Conservation (phyloP, 192 early-diverging fungal genomes). For the Umbelopsis ramanniana region DNA sequence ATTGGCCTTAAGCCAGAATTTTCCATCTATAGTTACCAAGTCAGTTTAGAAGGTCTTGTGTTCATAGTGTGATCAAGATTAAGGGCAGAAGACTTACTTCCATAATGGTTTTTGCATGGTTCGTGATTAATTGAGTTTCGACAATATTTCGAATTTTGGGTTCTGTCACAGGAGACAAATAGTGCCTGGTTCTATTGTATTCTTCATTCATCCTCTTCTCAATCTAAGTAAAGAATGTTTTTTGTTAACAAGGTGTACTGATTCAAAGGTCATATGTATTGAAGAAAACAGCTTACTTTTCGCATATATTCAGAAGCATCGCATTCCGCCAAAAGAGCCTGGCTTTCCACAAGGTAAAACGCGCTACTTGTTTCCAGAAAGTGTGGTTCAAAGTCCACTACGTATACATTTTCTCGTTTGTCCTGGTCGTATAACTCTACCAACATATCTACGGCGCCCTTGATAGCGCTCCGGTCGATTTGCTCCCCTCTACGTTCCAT, state of each 20-base stretch:
- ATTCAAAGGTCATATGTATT: background rate
- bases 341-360: constrained; percentile 72
- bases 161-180: constrained; percentile 70
- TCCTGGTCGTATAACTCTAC: constrained; percentile 61
- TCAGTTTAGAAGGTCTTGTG: background rate
- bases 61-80: background rate
- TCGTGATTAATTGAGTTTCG: constrained; percentile 77
- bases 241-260: background rate
- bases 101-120: constrained; percentile 73
- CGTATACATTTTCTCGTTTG: constrained; percentile 70
- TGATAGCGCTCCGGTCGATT: constrained; percentile 77
- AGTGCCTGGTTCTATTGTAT: constrained; percentile 68
- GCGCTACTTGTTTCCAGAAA: constrained; percentile 75
- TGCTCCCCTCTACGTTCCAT: constrained; percentile 80
- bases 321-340: constrained; percentile 55
- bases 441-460: constrained; percentile 75
- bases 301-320: constrained; percentile 77
- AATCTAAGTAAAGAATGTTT: constrained; percentile 43
- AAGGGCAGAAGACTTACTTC: constrained; percentile 37
- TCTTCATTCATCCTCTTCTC: constrained; percentile 82
- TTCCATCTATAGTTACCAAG: constrained; percentile 47
- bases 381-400: constrained; percentile 73
- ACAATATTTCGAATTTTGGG: constrained; percentile 72
- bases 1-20: constrained; percentile 80
- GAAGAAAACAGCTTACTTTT: constrained; percentile 42